Base-by-base conservation (phyloP, 1,139 yeast genomes). In the Komagataea norvegica region DNA sequence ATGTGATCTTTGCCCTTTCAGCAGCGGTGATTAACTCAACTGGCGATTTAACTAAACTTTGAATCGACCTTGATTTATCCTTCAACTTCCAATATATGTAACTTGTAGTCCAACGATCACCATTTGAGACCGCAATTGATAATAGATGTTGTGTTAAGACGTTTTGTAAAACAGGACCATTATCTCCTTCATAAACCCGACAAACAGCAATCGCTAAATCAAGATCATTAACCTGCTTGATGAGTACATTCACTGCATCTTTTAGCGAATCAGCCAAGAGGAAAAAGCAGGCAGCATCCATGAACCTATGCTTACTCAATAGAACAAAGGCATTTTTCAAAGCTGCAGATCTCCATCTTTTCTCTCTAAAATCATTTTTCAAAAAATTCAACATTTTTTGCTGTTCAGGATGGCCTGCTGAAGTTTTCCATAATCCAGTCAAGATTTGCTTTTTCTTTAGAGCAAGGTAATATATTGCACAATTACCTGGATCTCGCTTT, bases 201-300 rank as follows among this genome's bases (percentile, higher is more conserved):
- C 95, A 83, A 28, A 89, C 78, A 0, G 86, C 84, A 36, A 91
- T 66, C 0, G 96, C 95, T 39, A 91, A 64, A 31, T 78, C 75
- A 8, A 78, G 49, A 55, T 89, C 95, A 1, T 72, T 59, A 30
- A 86, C 60, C 54, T 87, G 82, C 37, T 68, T 74, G 18, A 83
- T 72, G 27, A 91, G 55, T 1, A 87, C 89, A 54, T 72, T 77
- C 29, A 85, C 82, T 40, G 89, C 79, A 59, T 91, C 98, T 39
- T 72, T 73, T 15, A 86, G 62, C 1, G 87, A 68, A 39, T 72
- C 91, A 0, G 84, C 96, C n/a, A 91, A 67, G 26, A 91, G 61
- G 60, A 91, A 91, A 57, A 91, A 89, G 24, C 83, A 79, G 0
- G 97, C 96, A 0, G 97, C 94, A 59, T 89, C 94, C 54, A 74